Evolutionary conservation across 2,329 filamentous ascomycete species (phyloP), one percentile per base, ranked within the genome.

Genomic region (Beauveria varroae): DNA sequence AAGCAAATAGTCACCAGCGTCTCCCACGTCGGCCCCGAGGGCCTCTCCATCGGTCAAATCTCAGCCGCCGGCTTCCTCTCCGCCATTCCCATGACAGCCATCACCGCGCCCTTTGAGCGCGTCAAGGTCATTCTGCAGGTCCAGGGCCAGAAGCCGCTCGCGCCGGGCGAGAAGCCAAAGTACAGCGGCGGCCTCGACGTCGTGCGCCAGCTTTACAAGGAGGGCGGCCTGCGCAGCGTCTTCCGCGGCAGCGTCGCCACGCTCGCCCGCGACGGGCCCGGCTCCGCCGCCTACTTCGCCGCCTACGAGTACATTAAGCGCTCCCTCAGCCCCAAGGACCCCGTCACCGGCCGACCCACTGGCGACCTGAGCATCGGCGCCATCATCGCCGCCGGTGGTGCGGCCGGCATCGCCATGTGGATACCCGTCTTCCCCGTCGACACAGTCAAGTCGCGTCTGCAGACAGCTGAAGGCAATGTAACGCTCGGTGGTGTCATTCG

Each of bases 41-140:
- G 91, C 74, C 91, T 90, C 77, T 86, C 87, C 63, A 92, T 97
- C 71, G 89, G 81, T 49, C 95, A 99, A 75, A 87, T 96, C 76
- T 95, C 91, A 40, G 85, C 91, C 41, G 95, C 95, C 16, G 95
- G 95, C 65, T 97, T 97, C 85, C 96, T 99, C 84, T 96, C 91
- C 71, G 95, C 95, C 64, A 89, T 99, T 63, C 95, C 95, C 70
- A 96, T 96, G 91, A 99, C 95, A 4, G 78, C 91, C 75, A 97
- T 99, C 79, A 98, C 95, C n/a, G 95, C 95, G 5, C 95, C 95
- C 64, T 98, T 99, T 74, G 95, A 99, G 82, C 93, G 95, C 71
- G 92, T 99, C 68, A 99, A 99, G 78, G 93, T 99, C 61, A 92
- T 99, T 65, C 87, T 99, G 1, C 95, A 99, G 76, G 96, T 98